These are phyloP conservation scores for Wickerhamomyces bovis DNA, from an alignment of 805 yeast genomes.

Conservation along the genomic window DNA sequence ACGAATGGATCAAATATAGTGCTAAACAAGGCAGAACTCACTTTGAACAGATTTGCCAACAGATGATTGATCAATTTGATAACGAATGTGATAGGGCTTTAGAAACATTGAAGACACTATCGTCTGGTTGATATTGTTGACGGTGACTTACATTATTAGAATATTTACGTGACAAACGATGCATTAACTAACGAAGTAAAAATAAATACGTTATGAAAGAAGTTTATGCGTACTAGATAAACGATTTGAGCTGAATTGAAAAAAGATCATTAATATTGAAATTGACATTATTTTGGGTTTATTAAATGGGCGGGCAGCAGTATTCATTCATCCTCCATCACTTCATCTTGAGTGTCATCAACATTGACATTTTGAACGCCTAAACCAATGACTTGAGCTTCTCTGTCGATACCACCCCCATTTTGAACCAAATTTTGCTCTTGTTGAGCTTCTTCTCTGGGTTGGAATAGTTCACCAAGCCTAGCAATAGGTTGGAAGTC, in stretches of 20 bases:
- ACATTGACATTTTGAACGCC: not conserved
- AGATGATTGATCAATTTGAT: constrained; percentile 42
- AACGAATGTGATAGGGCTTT: constrained; percentile 48
- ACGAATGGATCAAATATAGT: constrained; percentile 57
- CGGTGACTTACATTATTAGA: not conserved
- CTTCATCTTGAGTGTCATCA: not conserved
- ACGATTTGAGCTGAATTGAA: not conserved
- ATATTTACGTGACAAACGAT: not conserved
- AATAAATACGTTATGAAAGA: not conserved
- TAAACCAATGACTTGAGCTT: constrained; percentile 1
- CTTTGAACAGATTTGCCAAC: constrained; percentile 39
- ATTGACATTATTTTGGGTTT: not conserved
- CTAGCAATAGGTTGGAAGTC: not conserved
- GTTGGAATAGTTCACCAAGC: not conserved
- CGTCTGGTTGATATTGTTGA: no score
- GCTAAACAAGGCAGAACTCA: constrained; percentile 49
- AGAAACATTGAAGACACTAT: constrained; percentile 28
- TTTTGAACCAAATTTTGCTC: not conserved
- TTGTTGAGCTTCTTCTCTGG: not conserved
- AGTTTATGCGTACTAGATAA: not conserved
- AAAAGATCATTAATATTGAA: no score
- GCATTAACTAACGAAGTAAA: not conserved
- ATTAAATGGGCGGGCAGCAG: not conserved
- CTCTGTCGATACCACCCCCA: not conserved
- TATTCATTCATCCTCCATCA: constrained; percentile 1